phyloP scores from a whole-genome alignment of 164 flowering plant species.

The Kingdonia uniflora region DNA sequence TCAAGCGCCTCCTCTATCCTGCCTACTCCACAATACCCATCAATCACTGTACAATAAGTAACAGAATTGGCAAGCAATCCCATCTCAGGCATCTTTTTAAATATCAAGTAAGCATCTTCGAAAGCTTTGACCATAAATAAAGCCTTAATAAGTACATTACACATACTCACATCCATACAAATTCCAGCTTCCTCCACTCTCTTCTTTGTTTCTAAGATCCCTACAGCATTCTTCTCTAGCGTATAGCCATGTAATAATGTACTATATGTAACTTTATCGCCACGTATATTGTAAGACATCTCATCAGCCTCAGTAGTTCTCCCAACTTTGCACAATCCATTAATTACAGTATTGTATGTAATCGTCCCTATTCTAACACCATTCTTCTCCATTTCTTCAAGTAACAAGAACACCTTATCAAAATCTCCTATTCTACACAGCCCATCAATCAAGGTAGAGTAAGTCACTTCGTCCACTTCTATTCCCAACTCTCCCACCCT shows the following conservation, averaged over 20 bases:
- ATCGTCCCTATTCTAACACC: neutral
- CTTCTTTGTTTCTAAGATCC: neutral
- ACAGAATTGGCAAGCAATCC: neutral
- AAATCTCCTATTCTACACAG: neutral
- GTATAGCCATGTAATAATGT: neutral
- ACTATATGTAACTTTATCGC: neutral
- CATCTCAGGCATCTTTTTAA: neutral
- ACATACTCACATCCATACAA: neutral
- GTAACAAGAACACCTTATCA: neutral
- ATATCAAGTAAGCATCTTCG: neutral
- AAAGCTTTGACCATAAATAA: neutral
- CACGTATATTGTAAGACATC: neutral
- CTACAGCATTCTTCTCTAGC: neutral
- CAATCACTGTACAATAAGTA: neutral
- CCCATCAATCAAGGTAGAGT: constrained; percentile 1
- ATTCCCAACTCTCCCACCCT: neutral
- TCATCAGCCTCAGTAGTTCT: neutral
- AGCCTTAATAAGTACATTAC: neutral
- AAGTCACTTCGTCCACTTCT: neutral
- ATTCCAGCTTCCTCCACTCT: neutral
- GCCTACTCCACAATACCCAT: constrained; percentile 26
- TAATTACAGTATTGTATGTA: neutral
- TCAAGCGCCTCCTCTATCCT: constrained; percentile 60
- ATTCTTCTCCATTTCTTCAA: neutral
- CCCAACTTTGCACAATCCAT: neutral